Evolutionary conservation across 1,139 yeast genomes (phyloP), one percentile per base, ranked within the genome.

Genomic region (Kodamaea anthophila): DNA sequence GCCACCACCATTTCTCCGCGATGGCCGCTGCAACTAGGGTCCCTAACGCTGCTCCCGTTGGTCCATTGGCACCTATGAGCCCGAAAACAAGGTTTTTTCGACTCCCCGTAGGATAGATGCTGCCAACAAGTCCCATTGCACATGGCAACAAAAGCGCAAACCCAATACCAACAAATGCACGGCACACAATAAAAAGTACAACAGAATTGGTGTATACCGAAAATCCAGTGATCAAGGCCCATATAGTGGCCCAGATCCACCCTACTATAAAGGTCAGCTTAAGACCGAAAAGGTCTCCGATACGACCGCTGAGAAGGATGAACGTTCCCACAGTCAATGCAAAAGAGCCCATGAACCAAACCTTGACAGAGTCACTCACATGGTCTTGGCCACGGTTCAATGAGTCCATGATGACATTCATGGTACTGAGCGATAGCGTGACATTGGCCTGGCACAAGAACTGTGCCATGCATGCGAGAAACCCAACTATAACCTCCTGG

Each of bases 341-440:
- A 42, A 67, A 72, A 0, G 77, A 65, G 3, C 77, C 76, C 71
- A 71, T 64, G 31, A 71, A 65, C 80, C 80, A 74, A 2, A 70
- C 64, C 36, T 65, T 47, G 15, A 47, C 44, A 3, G 61, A 41
- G n/a, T 44, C 28, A 9, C 44, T 41, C 11, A 47, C 38, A 2
- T 30, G 26, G 3, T 29, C 31, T 8, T 41, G 36, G 4, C 42
- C 32, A 4, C 35, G 31, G 4, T 43, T 40, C 33, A 63, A 60
- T 3, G 60, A 51, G 11, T 53, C 47, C 15, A 58, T 35, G 1
- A 63, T 51, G 7, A 56, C 45, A 35, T 62, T 62, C 68, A 62
- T 60, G 2, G 65, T 56, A 31, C 63, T 53, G 18, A 64, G 44
- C 2, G 63, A 50, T 64, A 63, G 58, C 23, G 67, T 53, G 25